Conservation (phyloP, 306 rosid species). For the apple (Malus domestica) region ASM211411v1 NC_041802.1:28346001-28346500, state of each 20-base stretch:
- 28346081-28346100: conserved; percentile 98
- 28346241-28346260: conserved; percentile 66
- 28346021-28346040: conserved; percentile 73
- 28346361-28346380: conserved; percentile 85
- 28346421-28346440: conserved; percentile 58
- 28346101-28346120: conserved; percentile 75
- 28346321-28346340: conserved; percentile 87
- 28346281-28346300: conserved; percentile 85
- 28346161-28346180: conserved; percentile 93
- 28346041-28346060: conserved; percentile 78
- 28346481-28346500: conserved; percentile 79
- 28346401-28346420: conserved; percentile 84
- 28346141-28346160: conserved; percentile 85
- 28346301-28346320: conserved; percentile 84
- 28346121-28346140: conserved; percentile 79
- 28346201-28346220: conserved; percentile 80
- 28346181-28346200: conserved; percentile 89
- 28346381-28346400: conserved; percentile 95
- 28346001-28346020: conserved; percentile 84
- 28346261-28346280: conserved; percentile 93
- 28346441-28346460: conserved; percentile 77
- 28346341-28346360: conserved; percentile 55
- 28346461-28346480: conserved; percentile 71
- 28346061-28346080: conserved; percentile 89
- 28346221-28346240: conserved; percentile 77